phyloP scores from a whole-genome alignment of 2,329 filamentous ascomycete genomes.

The Penicillium sumatraense region DNA sequence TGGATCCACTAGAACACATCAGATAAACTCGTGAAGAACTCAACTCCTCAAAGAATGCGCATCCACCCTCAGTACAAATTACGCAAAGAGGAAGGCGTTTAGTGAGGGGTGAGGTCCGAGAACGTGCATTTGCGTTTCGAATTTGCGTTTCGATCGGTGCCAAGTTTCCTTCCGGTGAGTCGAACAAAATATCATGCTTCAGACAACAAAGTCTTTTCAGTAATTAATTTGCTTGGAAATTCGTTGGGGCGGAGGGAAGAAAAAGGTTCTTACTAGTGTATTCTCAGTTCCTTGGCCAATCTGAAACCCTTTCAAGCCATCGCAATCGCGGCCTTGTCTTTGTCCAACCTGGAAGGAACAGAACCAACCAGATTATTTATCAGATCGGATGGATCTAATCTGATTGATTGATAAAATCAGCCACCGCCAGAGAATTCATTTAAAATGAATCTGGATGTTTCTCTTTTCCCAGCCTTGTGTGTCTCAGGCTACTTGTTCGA shows the following conservation, averaged over 20 bases:
- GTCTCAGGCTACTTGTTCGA: background rate
- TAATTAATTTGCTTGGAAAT: background rate
- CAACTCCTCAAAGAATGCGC: background rate
- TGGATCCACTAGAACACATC: background rate
- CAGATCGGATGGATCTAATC: constrained; percentile 22
- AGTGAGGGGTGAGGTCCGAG: background rate
- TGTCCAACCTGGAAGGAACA: background rate
- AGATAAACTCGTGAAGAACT: constrained; percentile 2
- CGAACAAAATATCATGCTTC: background rate
- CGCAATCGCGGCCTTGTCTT: too few relatives aligned
- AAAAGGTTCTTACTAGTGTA: background rate
- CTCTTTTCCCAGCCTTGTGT: background rate
- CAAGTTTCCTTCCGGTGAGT: background rate
- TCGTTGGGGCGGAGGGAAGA: background rate
- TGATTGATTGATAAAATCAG: constrained; percentile 21
- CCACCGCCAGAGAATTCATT: background rate
- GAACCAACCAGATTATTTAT: background rate
- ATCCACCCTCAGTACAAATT: background rate
- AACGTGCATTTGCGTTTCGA: background rate
- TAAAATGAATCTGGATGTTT: too few relatives aligned
- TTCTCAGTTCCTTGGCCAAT: background rate
- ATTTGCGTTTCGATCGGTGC: background rate
- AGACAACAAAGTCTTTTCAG: background rate
- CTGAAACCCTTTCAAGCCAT: background rate
- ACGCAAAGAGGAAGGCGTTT: background rate